A percentile compares a stretch with the other conserved stretches of the same genome.
phyloP scores from a whole-genome alignment of 2,329 filamentous ascomycete genomes.

The Fusarium sp. region DNA sequence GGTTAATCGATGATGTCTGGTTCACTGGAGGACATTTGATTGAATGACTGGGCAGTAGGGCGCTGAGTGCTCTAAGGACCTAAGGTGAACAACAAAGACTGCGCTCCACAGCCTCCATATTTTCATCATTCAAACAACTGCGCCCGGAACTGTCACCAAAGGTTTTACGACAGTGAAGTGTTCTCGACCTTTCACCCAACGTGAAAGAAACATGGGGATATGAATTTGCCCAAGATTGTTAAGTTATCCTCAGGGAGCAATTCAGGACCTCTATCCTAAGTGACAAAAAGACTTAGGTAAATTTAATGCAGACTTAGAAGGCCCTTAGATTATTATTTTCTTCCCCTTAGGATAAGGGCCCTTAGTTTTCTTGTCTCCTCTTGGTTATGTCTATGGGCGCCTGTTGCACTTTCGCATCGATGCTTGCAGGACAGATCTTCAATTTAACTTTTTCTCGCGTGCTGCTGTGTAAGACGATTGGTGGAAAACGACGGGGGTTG shows the following conservation, averaged over 20 bases:
- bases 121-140: not conserved
- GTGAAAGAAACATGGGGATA: rapidly evolving
- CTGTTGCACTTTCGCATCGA: not conserved
- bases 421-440: rapidly evolving
- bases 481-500: not conserved
- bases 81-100: not conserved
- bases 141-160: rapidly evolving
- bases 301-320: too few species aligned
- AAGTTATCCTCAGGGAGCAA: too few species aligned
- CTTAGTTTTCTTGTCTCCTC: too few species aligned
- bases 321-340: too few species aligned
- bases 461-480: not conserved
- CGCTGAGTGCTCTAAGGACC: not conserved
- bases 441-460: not conserved
- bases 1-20: not conserved
- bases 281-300: too few species aligned
- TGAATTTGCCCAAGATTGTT: rapidly evolving
- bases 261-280: too few species aligned
- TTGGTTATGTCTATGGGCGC: rapidly evolving
- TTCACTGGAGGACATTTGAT: not conserved
- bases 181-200: rapidly evolving
- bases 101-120: not conserved
- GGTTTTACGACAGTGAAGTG: not conserved
- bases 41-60: not conserved
- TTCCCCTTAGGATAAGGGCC: too few species aligned